Percentiles rank a stretch among this genome's conserved stretches.
These are phyloP conservation scores for Fragosphaeria purpurea DNA, from an alignment of 2,329 filamentous ascomycete species.

Conservation along the genomic window DNA sequence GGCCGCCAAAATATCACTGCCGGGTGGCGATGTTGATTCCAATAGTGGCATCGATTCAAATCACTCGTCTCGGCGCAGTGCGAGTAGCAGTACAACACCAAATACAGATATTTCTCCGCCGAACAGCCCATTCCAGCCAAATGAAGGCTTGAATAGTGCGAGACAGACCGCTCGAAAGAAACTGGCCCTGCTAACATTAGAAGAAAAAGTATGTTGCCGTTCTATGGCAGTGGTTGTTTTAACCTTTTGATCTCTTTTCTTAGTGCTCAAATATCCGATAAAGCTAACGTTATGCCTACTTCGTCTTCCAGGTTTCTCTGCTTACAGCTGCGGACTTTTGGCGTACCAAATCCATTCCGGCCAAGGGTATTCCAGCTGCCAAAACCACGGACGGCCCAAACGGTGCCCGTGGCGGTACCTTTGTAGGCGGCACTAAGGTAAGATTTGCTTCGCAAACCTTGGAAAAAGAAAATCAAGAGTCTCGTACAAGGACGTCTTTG, in stretches of 20 bases:
- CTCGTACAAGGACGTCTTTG: no score
- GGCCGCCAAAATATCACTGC: constrained; percentile 2
- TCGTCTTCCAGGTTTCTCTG: constrained; percentile 38
- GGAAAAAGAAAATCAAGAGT: no score
- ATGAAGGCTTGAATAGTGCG: constrained; percentile 24
- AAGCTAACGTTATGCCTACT: no score
- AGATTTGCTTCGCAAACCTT: constrained; percentile 1
- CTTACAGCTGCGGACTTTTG: constrained; percentile 58
- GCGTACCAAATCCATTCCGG: constrained; percentile 55
- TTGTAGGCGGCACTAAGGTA: constrained; percentile 55
- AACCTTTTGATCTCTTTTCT: no score
- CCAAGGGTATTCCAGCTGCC: constrained; percentile 52
- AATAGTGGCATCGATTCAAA: constrained; percentile 25
- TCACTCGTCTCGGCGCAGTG: constrained; percentile 25
- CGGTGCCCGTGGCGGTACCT: constrained; percentile 57
- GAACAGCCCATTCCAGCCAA: constrained; percentile 30
- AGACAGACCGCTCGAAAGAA: constrained; percentile 37
- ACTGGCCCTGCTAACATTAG: constrained; percentile 39
- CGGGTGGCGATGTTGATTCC: constrained; percentile 20
- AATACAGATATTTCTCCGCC: constrained; percentile 39
- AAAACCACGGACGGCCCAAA: constrained; percentile 63
- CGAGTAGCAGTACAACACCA: constrained; percentile 34
- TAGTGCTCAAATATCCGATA: no score
- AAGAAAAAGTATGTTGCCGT: constrained; percentile 41
- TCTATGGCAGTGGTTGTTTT: no score